A percentile compares a stretch with the other conserved stretches of the same genome.
These are phyloP conservation scores for Exophiala mesophila DNA, from an alignment of 2,329 filamentous ascomycete species.

Conservation along the genomic window DNA sequence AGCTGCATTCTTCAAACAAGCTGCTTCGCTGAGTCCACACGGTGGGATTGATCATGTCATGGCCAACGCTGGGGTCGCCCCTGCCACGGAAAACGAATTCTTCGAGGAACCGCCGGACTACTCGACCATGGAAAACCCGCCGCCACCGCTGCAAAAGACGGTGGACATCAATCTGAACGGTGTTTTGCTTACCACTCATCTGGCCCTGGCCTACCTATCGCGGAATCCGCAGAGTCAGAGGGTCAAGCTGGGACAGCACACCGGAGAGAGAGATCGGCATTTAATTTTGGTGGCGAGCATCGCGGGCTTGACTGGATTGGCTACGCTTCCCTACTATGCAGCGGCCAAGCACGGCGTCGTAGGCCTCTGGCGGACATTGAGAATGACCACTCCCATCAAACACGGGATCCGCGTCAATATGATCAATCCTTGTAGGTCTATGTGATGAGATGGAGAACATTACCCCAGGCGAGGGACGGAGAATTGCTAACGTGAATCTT, in stretches of 20 bases:
- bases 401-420: constrained; percentile 59
- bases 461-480: background rate
- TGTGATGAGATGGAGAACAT: background rate
- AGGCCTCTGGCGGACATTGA: constrained; percentile 58
- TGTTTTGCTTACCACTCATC: constrained; percentile 60
- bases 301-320: constrained; percentile 46
- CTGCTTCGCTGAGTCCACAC: constrained; percentile 49
- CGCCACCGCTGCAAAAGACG: constrained; percentile 48
- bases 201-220: constrained; percentile 48
- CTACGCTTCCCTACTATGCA: constrained; percentile 50
- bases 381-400: constrained; percentile 43
- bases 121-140: constrained; percentile 19
- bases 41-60: constrained; percentile 59
- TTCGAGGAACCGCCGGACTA: constrained; percentile 45
- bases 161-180: constrained; percentile 61
- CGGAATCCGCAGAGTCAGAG: constrained; percentile 47
- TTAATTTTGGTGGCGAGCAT: constrained; percentile 60
- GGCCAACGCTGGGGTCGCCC: constrained; percentile 61
- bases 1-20: constrained; percentile 58
- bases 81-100: constrained; percentile 29
- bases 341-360: constrained; percentile 62
- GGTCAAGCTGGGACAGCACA: constrained; percentile 29
- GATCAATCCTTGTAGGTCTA: constrained; percentile 50
- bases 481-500: background rate
- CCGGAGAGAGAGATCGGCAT: constrained; percentile 49